phyloP scores from a whole-genome alignment of 441 rosid species.

The Omphalea diandra region DNA sequence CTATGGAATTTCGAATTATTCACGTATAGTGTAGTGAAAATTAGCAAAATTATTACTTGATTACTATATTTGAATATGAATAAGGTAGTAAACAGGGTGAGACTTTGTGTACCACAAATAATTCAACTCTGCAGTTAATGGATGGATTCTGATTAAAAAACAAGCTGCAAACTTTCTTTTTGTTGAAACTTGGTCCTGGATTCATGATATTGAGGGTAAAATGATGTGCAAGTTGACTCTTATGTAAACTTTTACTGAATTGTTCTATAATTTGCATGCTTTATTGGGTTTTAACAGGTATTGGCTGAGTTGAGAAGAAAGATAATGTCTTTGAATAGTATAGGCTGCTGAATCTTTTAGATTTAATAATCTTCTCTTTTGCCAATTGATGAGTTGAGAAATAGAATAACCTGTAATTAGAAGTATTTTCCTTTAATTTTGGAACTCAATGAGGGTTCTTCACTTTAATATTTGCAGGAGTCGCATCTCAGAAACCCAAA shows the following conservation, averaged over 20 bases:
- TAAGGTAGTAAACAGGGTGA: not conserved
- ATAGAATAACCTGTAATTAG: not conserved
- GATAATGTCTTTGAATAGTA: too few relatives aligned
- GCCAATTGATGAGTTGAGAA: not conserved
- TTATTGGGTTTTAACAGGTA: not conserved
- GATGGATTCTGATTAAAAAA: not conserved
- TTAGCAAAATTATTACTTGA: not conserved
- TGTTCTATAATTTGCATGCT: too few relatives aligned
- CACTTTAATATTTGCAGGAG: conserved; percentile 22
- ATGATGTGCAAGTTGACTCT: too few relatives aligned
- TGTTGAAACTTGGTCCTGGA: too few relatives aligned
- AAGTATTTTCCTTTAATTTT: not conserved
- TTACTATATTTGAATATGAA: not conserved
- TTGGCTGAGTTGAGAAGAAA: not conserved
- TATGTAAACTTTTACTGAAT: too few relatives aligned
- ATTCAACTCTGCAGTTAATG: not conserved
- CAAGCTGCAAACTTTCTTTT: not conserved
- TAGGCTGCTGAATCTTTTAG: not conserved
- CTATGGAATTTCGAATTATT: not conserved
- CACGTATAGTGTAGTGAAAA: not conserved
- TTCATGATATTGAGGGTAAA: too few relatives aligned
- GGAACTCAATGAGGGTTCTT: conserved; percentile 1
- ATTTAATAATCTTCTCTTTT: not conserved
- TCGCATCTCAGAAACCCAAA: not conserved
- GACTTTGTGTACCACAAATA: not conserved